Evolutionary conservation across 371 early-diverging fungal genomes (phyloP).

Genomic region (Cokeromyces recurvatus): DNA sequence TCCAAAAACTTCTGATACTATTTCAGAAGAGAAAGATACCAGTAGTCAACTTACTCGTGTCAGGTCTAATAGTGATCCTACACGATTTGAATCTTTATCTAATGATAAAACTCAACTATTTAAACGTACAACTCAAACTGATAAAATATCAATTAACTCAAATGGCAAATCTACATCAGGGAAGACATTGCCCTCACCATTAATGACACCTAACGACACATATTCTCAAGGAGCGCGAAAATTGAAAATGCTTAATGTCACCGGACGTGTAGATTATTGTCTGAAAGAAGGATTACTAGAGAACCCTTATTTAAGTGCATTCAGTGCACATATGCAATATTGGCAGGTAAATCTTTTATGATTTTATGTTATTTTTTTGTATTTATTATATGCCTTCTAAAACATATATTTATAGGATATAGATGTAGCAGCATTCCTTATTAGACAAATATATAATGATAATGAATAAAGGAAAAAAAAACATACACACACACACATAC

Average conservation of each 20-base stretch:
- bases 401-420: slow-evolving; percentile 35
- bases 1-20: no score
- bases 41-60: slow-evolving; percentile 16
- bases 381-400: no score
- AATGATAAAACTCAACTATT: not conserved
- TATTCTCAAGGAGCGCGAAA: slow-evolving; percentile 40
- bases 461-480: no score
- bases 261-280: slow-evolving; percentile 73
- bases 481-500: no score
- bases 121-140: no score
- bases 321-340: slow-evolving; percentile 75
- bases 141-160: no score
- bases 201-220: slow-evolving; percentile 11
- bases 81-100: slow-evolving; percentile 2
- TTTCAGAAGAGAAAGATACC: slow-evolving; percentile 7
- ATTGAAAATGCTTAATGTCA: slow-evolving; percentile 57
- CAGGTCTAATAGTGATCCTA: slow-evolving; percentile 33
- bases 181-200: slow-evolving; percentile 15
- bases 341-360: slow-evolving; percentile 45
- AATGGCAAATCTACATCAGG: slow-evolving; percentile 8
- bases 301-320: slow-evolving; percentile 71
- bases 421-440: slow-evolving; percentile 61
- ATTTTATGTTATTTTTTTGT: no score
- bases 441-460: slow-evolving; percentile 51
- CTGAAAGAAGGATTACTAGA: slow-evolving; percentile 78